Base-by-base conservation (phyloP, 2,329 filamentous ascomycete species). In the Pseudogymnoascus sp. region DNA sequence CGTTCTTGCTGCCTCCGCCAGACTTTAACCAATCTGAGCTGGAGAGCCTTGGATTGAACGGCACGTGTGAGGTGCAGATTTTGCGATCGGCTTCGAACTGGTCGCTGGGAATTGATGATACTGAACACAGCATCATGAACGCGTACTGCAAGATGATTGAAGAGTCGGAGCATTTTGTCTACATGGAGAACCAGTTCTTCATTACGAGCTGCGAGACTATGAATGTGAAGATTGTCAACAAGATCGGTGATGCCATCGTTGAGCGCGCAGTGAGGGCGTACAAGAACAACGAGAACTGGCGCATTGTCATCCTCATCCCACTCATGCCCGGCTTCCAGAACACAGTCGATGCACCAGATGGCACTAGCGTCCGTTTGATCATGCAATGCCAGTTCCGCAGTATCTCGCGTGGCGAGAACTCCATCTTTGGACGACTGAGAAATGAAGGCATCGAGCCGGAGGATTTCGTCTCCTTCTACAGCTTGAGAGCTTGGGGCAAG, bases 131-230 rank as follows among this genome's bases (percentile, higher is more conserved):
- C 72, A 97, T 99, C 72, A 93, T 96, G 82, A 95, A 89, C 67
- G 93, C 95, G 3, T 97, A 97, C 72, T 84, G 96, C 68, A 95
- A 96, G 74, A 86, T 96, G 80, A 99, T 99, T 69, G 88, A 95
- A 68, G 89, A 93, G 67, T 97, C 92, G 1, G 91, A 99, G 59
- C 95, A 97, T 74, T 96, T 97, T 71, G 91, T 97, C 61, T 97
- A 99, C 76, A 96, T 97, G 68, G 95, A 99, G 75, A 99, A 99
- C 73, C 95, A 99, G 72, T 99, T 97, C 77, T 99, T 96, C 78
- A 90, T 99, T 74, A 96, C 91, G 37, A 96, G 91, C 68, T 95
- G 90, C 60, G 89, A 95, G 71, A 92, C 93, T 4, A 87, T 96
- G 69, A 90, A 89, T 61, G 90, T 89, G 11, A 91, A 88, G 72